phyloP scores from a whole-genome alignment of 2,329 filamentous ascomycete species.

The Sporothrix pseudoabietina region DNA sequence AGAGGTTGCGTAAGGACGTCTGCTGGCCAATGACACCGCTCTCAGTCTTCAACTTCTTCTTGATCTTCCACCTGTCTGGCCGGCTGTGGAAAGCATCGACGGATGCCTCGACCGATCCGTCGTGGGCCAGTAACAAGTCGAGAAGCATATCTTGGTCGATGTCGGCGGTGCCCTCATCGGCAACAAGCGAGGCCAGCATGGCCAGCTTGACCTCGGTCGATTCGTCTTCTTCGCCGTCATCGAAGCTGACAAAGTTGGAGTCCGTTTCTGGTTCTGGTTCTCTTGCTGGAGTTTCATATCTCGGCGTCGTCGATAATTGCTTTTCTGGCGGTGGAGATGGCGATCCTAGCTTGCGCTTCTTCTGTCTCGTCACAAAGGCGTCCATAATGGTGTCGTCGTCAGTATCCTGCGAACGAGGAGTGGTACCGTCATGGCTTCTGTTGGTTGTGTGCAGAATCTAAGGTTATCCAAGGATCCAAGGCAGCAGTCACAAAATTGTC shows the following conservation, averaged over 20 bases:
- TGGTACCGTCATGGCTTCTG: background rate
- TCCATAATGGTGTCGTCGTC: constrained; percentile 52
- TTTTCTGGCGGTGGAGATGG: background rate
- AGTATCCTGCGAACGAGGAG: background rate
- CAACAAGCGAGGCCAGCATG: constrained; percentile 75
- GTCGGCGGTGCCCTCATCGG: constrained; percentile 48
- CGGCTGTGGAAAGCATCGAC: constrained; percentile 55
- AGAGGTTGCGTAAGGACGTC: constrained; percentile 58
- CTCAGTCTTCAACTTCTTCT: background rate
- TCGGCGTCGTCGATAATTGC: background rate
- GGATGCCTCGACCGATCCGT: constrained; percentile 73
- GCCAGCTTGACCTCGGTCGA: constrained; percentile 90
- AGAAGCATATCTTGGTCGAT: constrained; percentile 68
- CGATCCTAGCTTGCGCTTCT: constrained; percentile 52
- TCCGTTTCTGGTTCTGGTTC: constrained; percentile 57
- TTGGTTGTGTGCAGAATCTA: background rate
- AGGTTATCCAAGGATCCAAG: background rate
- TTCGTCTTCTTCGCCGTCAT: constrained; percentile 62
- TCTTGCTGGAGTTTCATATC: constrained; percentile 52
- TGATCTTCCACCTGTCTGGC: constrained; percentile 43
- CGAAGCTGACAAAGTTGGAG: constrained; percentile 68
- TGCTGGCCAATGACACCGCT: constrained; percentile 56
- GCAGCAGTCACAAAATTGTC: background rate
- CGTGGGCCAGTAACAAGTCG: constrained; percentile 74
- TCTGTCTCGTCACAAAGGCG: constrained; percentile 54